A percentile compares a stretch with the other conserved stretches of the same genome.
Evolutionary conservation across 2,329 filamentous ascomycete species (phyloP).

Genomic region (Sclerotinia sclerotiorum): DNA sequence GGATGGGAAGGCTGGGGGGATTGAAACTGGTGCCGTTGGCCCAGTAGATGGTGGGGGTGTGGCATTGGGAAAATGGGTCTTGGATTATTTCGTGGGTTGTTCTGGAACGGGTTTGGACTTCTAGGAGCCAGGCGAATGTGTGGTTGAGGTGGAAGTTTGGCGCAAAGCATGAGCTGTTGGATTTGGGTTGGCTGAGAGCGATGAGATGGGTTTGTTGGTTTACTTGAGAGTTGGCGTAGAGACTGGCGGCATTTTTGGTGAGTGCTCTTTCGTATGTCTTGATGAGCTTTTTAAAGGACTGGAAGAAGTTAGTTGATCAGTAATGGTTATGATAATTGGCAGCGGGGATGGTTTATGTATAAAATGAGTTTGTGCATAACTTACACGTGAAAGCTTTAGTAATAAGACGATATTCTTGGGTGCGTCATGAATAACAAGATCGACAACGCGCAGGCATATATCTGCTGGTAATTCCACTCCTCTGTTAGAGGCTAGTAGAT

Average conservation of each 20-base stretch:
- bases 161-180: neutral
- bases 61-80: slow-evolving; percentile 15
- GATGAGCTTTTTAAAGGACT: slow-evolving; percentile 20
- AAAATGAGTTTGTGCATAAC: neutral
- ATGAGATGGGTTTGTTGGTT: neutral
- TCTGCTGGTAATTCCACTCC: slow-evolving; percentile 12
- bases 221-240: neutral
- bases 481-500: slow-evolving; percentile 6
- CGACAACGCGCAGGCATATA: slow-evolving; percentile 17
- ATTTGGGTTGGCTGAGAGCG: neutral
- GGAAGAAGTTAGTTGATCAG: neutral
- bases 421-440: neutral
- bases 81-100: slow-evolving; percentile 6
- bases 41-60: neutral
- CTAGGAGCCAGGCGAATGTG: slow-evolving; percentile 6
- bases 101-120: neutral
- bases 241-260: neutral
- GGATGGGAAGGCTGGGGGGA: neutral
- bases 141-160: neutral
- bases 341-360: neutral
- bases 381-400: slow-evolving; percentile 18
- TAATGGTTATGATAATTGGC: neutral
- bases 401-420: slow-evolving; percentile 2
- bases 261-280: slow-evolving; percentile 13
- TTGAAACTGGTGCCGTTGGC: neutral